Percentiles rank a stretch among this genome's conserved stretches.
Evolutionary conservation across 148 eudicot genomes (phyloP).

Genomic region (Limonium bicolor): DNA sequence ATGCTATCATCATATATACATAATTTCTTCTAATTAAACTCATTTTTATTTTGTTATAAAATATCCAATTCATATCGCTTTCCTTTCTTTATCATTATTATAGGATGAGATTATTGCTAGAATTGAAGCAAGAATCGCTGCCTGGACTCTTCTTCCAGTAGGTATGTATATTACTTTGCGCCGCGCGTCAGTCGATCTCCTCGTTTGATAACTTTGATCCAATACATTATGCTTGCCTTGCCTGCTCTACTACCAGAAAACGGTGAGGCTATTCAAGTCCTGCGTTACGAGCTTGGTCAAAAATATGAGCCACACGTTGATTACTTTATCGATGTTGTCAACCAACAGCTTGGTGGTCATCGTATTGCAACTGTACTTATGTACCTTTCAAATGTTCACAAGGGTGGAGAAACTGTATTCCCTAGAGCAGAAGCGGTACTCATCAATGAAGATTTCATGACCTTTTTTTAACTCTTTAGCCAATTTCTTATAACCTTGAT

Average conservation of each 20-base stretch:
- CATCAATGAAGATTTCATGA: too few species aligned
- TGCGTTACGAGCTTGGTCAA: slow-evolving; percentile 75
- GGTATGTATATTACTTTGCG: too few species aligned
- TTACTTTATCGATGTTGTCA: slow-evolving; percentile 59
- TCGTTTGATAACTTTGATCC: too few species aligned
- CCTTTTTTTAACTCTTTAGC: too few species aligned
- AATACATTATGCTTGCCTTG: not conserved
- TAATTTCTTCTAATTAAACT: too few species aligned
- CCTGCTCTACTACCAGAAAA: slow-evolving; percentile 35
- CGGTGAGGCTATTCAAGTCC: slow-evolving; percentile 82
- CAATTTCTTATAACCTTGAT: slow-evolving; percentile 7
- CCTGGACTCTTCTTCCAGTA: slow-evolving; percentile 84
- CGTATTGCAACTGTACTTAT: slow-evolving; percentile 86
- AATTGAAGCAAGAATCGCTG: slow-evolving; percentile 74
- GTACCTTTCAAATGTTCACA: slow-evolving; percentile 69
- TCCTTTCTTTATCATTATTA: slow-evolving; percentile 3
- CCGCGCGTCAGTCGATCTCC: too few species aligned
- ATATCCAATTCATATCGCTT: too few species aligned
- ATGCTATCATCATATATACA: too few species aligned
- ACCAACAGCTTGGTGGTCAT: slow-evolving; percentile 78
- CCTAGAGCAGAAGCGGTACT: slow-evolving; percentile 71
- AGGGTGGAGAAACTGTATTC: slow-evolving; percentile 93
- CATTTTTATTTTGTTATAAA: not conserved
- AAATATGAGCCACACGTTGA: slow-evolving; percentile 93
- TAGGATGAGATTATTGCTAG: slow-evolving; percentile 67